phyloP scores from a whole-genome alignment of 352 stramenopile species.

The Globisporangium viniferum region DNA sequence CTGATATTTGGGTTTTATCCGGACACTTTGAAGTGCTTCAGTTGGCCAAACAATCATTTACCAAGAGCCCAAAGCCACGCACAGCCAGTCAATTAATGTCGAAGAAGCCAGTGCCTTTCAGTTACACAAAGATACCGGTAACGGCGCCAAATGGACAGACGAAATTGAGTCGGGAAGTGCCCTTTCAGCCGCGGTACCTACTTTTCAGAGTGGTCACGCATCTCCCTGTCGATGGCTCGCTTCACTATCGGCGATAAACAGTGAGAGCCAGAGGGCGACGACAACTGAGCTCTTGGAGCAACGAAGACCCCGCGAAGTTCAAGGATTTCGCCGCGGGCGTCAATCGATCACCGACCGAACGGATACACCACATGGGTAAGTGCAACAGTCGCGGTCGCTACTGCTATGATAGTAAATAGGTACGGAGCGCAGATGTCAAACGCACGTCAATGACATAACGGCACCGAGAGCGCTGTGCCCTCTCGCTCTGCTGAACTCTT shows the following conservation, averaged over 20 bases:
- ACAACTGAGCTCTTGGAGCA: background rate
- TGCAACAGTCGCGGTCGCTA: background rate
- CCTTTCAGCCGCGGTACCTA: background rate
- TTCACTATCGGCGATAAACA: background rate
- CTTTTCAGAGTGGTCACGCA: background rate
- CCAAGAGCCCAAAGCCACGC: background rate
- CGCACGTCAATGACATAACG: background rate
- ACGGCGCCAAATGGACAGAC: background rate
- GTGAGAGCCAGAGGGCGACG: conserved; percentile 1
- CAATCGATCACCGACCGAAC: background rate
- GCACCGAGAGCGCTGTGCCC: background rate
- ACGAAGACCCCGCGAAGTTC: background rate
- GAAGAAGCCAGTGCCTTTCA: background rate
- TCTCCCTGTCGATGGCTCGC: background rate
- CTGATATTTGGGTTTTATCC: background rate
- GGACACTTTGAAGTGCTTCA: background rate
- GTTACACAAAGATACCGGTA: background rate
- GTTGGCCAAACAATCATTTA: background rate
- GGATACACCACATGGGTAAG: background rate
- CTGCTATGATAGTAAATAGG: background rate
- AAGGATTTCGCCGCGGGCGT: background rate
- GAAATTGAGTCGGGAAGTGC: background rate
- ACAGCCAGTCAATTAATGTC: background rate
- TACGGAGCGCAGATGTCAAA: background rate
- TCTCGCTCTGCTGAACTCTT: conserved; percentile 9